phyloP scores from a whole-genome alignment of 257 asterid genomes.

The Verbascum thapsus region DNA sequence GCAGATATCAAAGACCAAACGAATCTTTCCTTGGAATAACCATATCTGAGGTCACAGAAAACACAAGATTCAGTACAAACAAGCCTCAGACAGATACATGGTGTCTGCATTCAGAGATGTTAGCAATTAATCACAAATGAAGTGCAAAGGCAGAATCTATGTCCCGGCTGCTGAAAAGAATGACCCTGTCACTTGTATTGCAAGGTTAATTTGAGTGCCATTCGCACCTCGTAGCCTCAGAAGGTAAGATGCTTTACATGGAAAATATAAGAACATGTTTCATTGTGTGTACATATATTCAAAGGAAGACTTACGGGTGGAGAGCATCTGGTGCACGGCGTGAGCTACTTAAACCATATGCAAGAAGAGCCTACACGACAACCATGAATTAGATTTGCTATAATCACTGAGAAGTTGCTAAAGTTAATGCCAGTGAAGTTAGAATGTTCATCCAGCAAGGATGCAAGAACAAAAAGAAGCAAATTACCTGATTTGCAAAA shows the following conservation, averaged over 20 bases:
- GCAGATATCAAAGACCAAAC: constrained; percentile 99
- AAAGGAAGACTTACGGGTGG: constrained; percentile 78
- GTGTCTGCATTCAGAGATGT: constrained; percentile 18
- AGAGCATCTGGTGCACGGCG: constrained; percentile 95
- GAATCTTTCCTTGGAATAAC: constrained; percentile 96
- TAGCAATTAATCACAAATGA: constrained; percentile 6
- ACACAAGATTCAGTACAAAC: constrained; percentile 27
- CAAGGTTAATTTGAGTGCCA: constrained; percentile 7
- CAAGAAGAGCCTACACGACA: constrained; percentile 76
- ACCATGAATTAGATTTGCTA: constrained; percentile 27
- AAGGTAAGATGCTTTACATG: constrained; percentile 9
- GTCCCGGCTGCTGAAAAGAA: constrained; percentile 5
- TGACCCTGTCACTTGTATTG: constrained; percentile 4
- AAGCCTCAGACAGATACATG: constrained; percentile 5
- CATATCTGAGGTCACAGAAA: constrained; percentile 61
- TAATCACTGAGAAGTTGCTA: constrained; percentile 19
- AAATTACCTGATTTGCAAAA: constrained; percentile 87
- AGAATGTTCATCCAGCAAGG: background rate
- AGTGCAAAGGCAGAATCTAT: constrained; percentile 13
- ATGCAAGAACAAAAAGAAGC: constrained; percentile 15
- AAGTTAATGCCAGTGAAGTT: constrained; percentile 17
- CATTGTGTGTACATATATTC: background rate
- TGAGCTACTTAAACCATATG: constrained; percentile 96
- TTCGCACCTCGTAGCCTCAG: constrained; percentile 3
- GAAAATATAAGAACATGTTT: constrained; percentile 6